Evolutionary conservation across 805 yeast genomes (phyloP), one percentile per base, ranked within the genome.

Genomic region (Schwanniomyces sp.): DNA sequence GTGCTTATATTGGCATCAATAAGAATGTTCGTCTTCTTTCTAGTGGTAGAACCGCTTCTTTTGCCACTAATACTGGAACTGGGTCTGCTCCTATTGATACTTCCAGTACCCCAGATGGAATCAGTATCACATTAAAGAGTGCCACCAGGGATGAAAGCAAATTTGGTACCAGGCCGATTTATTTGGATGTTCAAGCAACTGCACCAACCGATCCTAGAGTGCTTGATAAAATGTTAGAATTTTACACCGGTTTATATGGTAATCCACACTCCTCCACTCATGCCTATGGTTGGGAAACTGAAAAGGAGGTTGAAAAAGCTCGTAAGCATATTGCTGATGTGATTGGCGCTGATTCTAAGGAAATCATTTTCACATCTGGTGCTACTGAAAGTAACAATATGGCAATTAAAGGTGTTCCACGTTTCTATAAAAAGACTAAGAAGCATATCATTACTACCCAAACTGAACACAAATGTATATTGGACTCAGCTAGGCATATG

Each of bases 251-350:
- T 4, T 76, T 89, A 48, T 94, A 90, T 64, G 99, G 99, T 52
- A 94, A 94, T 66, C 99, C 99, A 18, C 99, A 94, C 70, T 90
- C 97, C 5, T 84, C 94, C 49, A 94, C 99, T 2, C 99, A 94
- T 64, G 81, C 96, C 5, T 94, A 92, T 65, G 99, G 99, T 30
- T 94, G 99, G 99, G 99, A 94, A 72, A 88, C 99, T 3, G 97
- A 92, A 49, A 81, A 80, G 53, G 96, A 86, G 49, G 94, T 94
- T 14, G 99, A 94, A 63, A 72, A 73, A 43, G 96, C 99, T 5
- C 81, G 99, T 59, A 76, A 73, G 45, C 79, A 92, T 58, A 76
- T 94, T 45, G 98, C 99, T 2, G 76, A 76, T 27, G 80, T 94
- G 45, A 90, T 94, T 58, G 81, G 83, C 27, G 99, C 99, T 29